Evolutionary conservation across 768 basidiomycete species (phyloP), one percentile per base, ranked within the genome.

Genomic region (Hericium erinaceus): DNA sequence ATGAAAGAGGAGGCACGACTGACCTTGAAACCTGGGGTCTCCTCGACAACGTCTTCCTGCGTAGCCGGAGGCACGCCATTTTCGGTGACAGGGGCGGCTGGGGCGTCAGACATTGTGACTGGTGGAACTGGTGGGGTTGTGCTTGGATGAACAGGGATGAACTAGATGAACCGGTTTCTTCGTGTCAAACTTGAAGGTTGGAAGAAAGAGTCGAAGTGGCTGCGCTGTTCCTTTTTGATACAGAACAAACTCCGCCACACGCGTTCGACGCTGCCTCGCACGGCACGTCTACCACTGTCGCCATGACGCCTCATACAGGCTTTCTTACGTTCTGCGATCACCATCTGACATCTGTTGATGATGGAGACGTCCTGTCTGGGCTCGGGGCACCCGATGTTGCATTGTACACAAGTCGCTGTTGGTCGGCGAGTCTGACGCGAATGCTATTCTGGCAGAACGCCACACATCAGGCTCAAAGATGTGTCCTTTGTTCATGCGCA

Each of bases 81-180:
- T 77, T 87, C 83, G 58, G 81, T 80, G 75, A 87, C 83, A 74
- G 75, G 78, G 80, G 88, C 85, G 85, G 85, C 85, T 78, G 83
- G 87, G 87, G 87, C 89, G 71, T 91, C 88, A 78, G 90, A 92
- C 89, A 92, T 92, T 77, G 73, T 80, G 80, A 75, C 71, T 68
- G 71, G 74, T 75, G 76, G 78, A 76, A 76, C 79, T 75, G 74
- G 72, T 78, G 78, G 74, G 33, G 71, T 70, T 72, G 76, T 72
- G 66, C 72, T 72, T 73, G 71, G 74, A 76, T 83, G 82, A 80
- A 80, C 81, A 79, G 56, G 16, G 60, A 58, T 55, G 62, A 59
- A 61, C 56, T 46, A 73, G 80, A 72, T 89, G 87, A 89, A 89
- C 87, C 87, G 84, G 83, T 85, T 85, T 83, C 80, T 83, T 81